Base-by-base conservation (phyloP, 805 yeast species). In the Komagataella phaffii region DNA sequence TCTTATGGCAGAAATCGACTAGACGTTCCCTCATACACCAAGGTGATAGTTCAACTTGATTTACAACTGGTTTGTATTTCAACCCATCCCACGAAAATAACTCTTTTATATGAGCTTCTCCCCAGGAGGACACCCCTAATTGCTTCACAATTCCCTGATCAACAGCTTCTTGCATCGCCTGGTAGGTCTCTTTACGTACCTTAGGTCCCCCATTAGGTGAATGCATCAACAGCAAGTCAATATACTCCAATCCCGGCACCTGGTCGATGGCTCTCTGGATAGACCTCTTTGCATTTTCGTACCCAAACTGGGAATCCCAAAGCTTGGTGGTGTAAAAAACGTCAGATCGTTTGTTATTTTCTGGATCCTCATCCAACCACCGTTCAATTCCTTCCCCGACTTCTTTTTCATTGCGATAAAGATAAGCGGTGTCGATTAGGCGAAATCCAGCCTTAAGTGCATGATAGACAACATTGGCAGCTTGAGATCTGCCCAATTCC, bases 31-130 rank as follows among this genome's bases (percentile, higher is more conserved):
- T 72, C 68, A 83, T 86, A 59, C 83, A 71, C 90, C 93, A 86
- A 18, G 93, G 96, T 54, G 88, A 86, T 50, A 87, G 74, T 64
- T 87, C 96, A 60, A 88, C 77, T 63, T 88, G 95, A 64, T 88
- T 83, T 46, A 85, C 83, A 0, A 82, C 87, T 0, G 96, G 90
- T 54, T 73, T 72, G 55, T 75, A 61, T 54, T 65, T 74, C 54
- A 78, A 60, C 1, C 71, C 78, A 3, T 74, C 73, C 83, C 86
- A 80, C 2, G 61, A 57, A 46, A 83, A 67, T 47, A 86, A 65
- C 61, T 83, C 84, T 53, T 80, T 74, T 21, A 86, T 62, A 61
- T 81, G 88, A 3, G 64, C 66, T 14, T 64, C 60, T 48, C 88
- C 87, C 59, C 74, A 86, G 67, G 85, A 85, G 7, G 95, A 85